phyloP scores from a whole-genome alignment of 257 asterid species.

The Nicotiana tabacum region DNA sequence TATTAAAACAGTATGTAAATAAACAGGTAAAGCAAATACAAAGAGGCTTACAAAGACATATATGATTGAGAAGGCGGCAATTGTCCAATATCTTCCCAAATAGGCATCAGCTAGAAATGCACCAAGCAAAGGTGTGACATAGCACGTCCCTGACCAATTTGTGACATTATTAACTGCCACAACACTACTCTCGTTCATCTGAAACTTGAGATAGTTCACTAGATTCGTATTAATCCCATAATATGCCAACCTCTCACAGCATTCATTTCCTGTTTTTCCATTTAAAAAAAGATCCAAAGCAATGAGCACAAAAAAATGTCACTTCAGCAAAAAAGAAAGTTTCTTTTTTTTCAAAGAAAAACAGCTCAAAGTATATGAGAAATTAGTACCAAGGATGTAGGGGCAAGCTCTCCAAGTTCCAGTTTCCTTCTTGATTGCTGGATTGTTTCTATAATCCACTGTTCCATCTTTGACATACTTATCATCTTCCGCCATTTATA shows the following conservation, averaged over 20 bases:
- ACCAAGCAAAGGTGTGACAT: slow-evolving; percentile 59
- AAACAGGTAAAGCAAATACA: too few relatives aligned
- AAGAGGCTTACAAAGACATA: slow-evolving; percentile 49
- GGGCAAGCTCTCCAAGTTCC: slow-evolving; percentile 84
- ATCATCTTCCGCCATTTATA: slow-evolving; percentile 34
- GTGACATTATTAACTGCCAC: slow-evolving; percentile 55
- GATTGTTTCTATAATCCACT: slow-evolving; percentile 40
- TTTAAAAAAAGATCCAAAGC: not conserved
- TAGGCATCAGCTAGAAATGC: slow-evolving; percentile 72
- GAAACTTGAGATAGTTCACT: slow-evolving; percentile 52
- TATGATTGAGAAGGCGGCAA: slow-evolving; percentile 52
- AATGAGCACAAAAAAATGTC: not conserved
- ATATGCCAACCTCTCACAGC: slow-evolving; percentile 75
- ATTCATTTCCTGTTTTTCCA: slow-evolving; percentile 49
- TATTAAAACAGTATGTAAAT: too few relatives aligned
- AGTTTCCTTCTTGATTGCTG: slow-evolving; percentile 46
- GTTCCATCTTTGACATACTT: slow-evolving; percentile 57
- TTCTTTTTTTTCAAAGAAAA: too few relatives aligned
- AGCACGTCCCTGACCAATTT: slow-evolving; percentile 77
- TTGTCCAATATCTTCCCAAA: slow-evolving; percentile 78
- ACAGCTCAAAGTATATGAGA: not conserved
- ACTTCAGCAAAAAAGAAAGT: too few relatives aligned
- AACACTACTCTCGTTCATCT: slow-evolving; percentile 54
- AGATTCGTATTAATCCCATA: slow-evolving; percentile 68
- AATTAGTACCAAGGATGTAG: slow-evolving; percentile 47